phyloP scores from a whole-genome alignment of 2,329 filamentous ascomycete genomes.

The Aureobasidium sp. region DNA sequence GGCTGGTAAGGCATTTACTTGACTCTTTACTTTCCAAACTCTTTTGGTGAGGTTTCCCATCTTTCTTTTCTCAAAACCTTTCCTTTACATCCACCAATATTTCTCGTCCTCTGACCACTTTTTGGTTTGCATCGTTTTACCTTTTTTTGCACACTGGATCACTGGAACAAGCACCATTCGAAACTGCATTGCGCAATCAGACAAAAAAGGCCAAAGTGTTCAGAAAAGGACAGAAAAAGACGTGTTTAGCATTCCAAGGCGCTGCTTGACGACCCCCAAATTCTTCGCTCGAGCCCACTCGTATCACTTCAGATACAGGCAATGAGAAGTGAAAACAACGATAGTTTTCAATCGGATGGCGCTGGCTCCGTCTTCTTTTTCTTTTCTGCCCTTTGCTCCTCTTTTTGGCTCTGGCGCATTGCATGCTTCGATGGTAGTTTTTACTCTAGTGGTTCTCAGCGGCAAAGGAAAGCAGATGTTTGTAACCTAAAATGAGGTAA shows the following conservation, averaged over 20 bases:
- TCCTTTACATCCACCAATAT: background rate
- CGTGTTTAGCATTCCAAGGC: constrained; percentile 9
- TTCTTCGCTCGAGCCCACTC: background rate
- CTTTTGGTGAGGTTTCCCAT: background rate
- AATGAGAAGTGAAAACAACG: constrained; percentile 17
- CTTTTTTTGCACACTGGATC: background rate
- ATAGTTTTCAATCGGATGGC: constrained; percentile 35
- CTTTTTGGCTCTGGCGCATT: background rate
- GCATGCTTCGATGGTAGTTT: background rate
- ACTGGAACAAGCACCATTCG: background rate
- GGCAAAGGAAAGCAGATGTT: background rate
- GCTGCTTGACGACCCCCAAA: constrained; percentile 3
- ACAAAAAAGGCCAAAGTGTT: background rate
- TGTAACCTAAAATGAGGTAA: too few species aligned
- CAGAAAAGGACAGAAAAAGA: background rate
- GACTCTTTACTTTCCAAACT: background rate
- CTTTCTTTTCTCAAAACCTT: background rate
- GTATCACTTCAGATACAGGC: too few species aligned
- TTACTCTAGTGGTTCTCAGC: background rate
- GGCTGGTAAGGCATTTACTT: background rate
- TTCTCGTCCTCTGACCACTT: background rate
- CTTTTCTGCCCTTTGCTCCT: background rate
- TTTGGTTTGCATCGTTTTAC: background rate
- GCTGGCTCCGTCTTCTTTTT: constrained; percentile 26
- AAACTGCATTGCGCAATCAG: background rate